phyloP scores from a whole-genome alignment of 352 stramenopile species.

The Pythium chondricola region DNA sequence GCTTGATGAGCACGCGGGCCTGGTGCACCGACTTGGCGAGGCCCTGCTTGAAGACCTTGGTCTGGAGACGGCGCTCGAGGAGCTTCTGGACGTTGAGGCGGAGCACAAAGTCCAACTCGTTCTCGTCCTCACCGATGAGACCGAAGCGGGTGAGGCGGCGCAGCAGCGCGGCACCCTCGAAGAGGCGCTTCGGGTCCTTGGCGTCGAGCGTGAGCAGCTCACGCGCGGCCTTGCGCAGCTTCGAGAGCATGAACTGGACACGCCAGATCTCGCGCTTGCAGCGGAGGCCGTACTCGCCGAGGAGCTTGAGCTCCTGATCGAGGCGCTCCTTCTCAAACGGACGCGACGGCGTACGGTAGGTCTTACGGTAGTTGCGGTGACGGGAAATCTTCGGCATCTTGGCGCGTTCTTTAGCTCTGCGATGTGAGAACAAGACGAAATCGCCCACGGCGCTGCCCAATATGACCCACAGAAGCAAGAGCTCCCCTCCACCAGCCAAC shows the following conservation, averaged over 20 bases:
- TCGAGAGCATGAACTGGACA: constrained; percentile 98
- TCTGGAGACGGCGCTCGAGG: constrained; percentile 98
- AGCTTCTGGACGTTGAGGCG: constrained; percentile 98
- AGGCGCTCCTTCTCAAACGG: constrained; percentile 99
- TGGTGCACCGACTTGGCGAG: constrained; percentile 99
- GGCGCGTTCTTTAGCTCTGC: constrained; percentile 62
- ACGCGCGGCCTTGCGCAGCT: constrained; percentile 98
- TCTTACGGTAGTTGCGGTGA: constrained; percentile 95
- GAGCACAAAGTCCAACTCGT: constrained; percentile 98
- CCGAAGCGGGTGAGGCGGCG: constrained; percentile 96
- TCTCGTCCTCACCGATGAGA: constrained; percentile 96
- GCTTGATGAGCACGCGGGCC: constrained; percentile 98
- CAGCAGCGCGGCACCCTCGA: constrained; percentile 97
- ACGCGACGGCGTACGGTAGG: constrained; percentile 97
- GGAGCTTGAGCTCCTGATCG: constrained; percentile 98
- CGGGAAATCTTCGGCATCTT: constrained; percentile 86
- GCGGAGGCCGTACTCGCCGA: constrained; percentile 98
- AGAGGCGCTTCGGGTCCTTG: constrained; percentile 98
- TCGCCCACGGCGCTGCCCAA: neutral
- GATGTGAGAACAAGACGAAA: constrained; percentile 19
- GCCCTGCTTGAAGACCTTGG: constrained; percentile 98
- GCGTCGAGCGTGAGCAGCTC: constrained; percentile 96
- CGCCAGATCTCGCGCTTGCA: constrained; percentile 99
- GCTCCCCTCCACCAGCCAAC: constrained; percentile 20
- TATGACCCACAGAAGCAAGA: constrained; percentile 3